phyloP scores from a whole-genome alignment of 257 asterid genomes.

The Nicotiana tomentosiformis region DNA sequence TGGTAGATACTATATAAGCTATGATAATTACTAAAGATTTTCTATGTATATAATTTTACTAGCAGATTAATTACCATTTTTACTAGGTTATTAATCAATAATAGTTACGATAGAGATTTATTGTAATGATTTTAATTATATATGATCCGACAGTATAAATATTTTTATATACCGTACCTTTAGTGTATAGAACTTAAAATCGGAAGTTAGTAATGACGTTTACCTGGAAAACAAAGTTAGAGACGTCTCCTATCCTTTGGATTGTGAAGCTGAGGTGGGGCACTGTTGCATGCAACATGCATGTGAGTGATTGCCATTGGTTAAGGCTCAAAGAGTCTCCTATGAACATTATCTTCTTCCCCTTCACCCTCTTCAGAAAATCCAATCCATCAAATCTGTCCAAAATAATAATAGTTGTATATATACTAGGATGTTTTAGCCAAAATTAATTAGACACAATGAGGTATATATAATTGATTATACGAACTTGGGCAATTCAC shows the following conservation, averaged over 20 bases:
- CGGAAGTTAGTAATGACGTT: neutral
- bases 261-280: slow-evolving; percentile 38
- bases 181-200: too few relatives aligned
- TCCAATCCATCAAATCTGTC: slow-evolving; percentile 51
- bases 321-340: slow-evolving; percentile 76
- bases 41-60: too few relatives aligned
- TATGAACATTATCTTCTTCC: slow-evolving; percentile 61
- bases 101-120: too few relatives aligned
- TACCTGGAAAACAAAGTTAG: slow-evolving; percentile 45
- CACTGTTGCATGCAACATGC: slow-evolving; percentile 59
- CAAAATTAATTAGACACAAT: neutral
- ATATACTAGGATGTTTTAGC: too few relatives aligned
- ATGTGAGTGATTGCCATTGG: slow-evolving; percentile 78
- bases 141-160: too few relatives aligned
- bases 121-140: too few relatives aligned
- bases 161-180: too few relatives aligned
- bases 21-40: too few relatives aligned
- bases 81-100: too few relatives aligned
- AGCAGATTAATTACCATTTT: too few relatives aligned
- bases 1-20: too few relatives aligned
- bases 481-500: slow-evolving; percentile 52
- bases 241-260: slow-evolving; percentile 37
- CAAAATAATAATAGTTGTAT: neutral
- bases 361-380: slow-evolving; percentile 46
- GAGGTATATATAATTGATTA: neutral